phyloP scores from a whole-genome alignment of 148 eudicot genomes.

The Vaccinium macrocarpon region DNA sequence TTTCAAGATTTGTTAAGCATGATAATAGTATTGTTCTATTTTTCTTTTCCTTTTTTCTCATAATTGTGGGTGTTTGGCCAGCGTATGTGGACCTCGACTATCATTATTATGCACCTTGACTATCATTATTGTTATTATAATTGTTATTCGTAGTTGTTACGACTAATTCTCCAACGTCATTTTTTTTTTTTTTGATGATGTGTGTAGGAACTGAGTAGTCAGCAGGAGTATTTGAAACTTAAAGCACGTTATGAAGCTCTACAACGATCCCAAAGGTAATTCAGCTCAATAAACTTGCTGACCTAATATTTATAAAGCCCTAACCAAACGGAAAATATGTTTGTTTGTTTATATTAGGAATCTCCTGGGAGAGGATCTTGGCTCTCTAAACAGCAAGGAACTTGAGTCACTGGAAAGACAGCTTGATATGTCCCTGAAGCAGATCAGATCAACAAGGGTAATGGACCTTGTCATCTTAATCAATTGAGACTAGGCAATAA shows the following conservation, averaged over 20 bases:
- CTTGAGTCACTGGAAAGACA: slow-evolving; percentile 90
- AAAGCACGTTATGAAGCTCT: slow-evolving; percentile 72
- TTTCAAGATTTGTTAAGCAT: too few relatives aligned
- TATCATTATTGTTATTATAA: too few relatives aligned
- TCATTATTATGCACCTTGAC: too few relatives aligned
- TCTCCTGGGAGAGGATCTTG: slow-evolving; percentile 94
- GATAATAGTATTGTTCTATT: too few relatives aligned
- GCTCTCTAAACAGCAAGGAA: slow-evolving; percentile 81
- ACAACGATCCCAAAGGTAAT: slow-evolving; percentile 65
- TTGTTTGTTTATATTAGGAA: slow-evolving; percentile 41
- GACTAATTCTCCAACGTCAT: too few relatives aligned
- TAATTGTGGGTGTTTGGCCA: too few relatives aligned
- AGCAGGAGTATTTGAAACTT: slow-evolving; percentile 85
- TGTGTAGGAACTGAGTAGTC: slow-evolving; percentile 71
- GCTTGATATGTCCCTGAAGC: slow-evolving; percentile 86
- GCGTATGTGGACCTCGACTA: too few relatives aligned
- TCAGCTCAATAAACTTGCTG: neutral
- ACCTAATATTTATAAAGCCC: neutral
- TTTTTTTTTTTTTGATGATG: neutral
- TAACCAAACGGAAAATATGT: neutral
- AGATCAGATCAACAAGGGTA: slow-evolving; percentile 84
- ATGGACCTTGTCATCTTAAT: neutral
- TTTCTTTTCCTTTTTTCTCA: too few relatives aligned
- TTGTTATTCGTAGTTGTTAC: too few relatives aligned
- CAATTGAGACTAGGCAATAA: neutral